Evolutionary conservation across 2,329 filamentous ascomycete species (phyloP).

Genomic region (Blumeriella jaapii): DNA sequence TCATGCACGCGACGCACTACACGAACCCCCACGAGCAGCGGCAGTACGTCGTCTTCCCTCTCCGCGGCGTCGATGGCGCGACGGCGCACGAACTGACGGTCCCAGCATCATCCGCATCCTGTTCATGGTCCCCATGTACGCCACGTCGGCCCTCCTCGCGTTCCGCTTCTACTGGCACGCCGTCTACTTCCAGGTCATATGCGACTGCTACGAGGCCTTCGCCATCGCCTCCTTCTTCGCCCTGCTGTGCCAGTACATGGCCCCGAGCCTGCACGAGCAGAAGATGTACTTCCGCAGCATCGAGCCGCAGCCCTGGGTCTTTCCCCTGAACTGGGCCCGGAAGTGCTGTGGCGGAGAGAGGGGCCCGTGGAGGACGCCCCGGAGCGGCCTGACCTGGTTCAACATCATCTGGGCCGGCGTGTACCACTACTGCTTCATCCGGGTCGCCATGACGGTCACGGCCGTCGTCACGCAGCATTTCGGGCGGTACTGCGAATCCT

Average conservation of each 20-base stretch:
- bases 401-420: constrained; percentile 75
- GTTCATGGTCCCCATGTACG: constrained; percentile 78
- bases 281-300: constrained; percentile 70
- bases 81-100: constrained; percentile 9
- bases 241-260: constrained; percentile 69
- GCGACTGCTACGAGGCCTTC: constrained; percentile 83
- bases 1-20: constrained; percentile 48
- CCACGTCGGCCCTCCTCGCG: constrained; percentile 60
- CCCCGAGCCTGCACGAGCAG: constrained; percentile 65
- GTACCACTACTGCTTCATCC: constrained; percentile 78
- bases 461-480: constrained; percentile 62
- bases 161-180: constrained; percentile 65
- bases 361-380: constrained; percentile 61
- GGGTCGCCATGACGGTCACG: constrained; percentile 67
- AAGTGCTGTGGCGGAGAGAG: constrained; percentile 58
- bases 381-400: constrained; percentile 80
- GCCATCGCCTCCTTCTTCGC: constrained; percentile 81
- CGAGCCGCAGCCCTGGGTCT: constrained; percentile 61
- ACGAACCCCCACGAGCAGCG: constrained; percentile 48
- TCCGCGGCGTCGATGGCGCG: background rate
- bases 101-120: constrained; percentile 69
- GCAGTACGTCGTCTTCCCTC: constrained; percentile 32
- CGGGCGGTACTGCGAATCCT: constrained; percentile 65
- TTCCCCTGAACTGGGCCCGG: constrained; percentile 57
- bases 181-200: constrained; percentile 70